A percentile compares a stretch with the other conserved stretches of the same genome.
Evolutionary conservation across 2,329 filamentous ascomycete genomes (phyloP).

Genomic region (Aspergillus brunneoviolaceus): DNA sequence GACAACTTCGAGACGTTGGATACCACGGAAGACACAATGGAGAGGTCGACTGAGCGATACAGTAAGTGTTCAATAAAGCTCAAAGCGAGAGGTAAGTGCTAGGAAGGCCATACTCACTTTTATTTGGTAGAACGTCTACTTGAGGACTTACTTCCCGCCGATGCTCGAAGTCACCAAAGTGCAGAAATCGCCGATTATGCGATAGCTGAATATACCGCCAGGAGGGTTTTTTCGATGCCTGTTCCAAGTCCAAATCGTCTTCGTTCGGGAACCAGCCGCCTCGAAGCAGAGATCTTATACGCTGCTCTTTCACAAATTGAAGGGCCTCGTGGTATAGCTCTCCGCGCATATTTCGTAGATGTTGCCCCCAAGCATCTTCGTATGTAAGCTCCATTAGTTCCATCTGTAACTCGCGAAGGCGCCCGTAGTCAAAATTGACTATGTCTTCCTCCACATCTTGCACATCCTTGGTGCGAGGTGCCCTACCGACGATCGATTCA

Average conservation of each 20-base stretch:
- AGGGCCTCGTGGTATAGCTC: conserved; percentile 87
- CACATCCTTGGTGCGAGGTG: conserved; percentile 77
- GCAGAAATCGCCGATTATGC: conserved; percentile 84
- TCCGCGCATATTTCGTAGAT: conserved; percentile 85
- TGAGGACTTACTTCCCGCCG: conserved; percentile 65
- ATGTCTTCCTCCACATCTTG: conserved; percentile 87
- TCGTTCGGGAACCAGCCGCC: conserved; percentile 79
- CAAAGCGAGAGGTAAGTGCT: background rate
- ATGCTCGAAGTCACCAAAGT: conserved; percentile 80
- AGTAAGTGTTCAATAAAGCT: conserved; percentile 5
- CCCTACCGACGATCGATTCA: conserved; percentile 83
- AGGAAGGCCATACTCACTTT: conserved; percentile 51
- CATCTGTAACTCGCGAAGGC: conserved; percentile 86
- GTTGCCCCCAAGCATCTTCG: conserved; percentile 90
- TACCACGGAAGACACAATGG: conserved; percentile 85
- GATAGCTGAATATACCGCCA: conserved; percentile 88
- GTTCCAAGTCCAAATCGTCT: conserved; percentile 53
- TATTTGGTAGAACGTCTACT: conserved; percentile 72
- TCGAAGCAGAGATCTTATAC: conserved; percentile 81
- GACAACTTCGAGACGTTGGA: conserved; percentile 79
- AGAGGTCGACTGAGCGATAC: conserved; percentile 65
- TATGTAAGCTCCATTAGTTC: conserved; percentile 86
- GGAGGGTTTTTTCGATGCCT: conserved; percentile 42
- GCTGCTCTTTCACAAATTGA: conserved; percentile 96
- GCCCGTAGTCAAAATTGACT: conserved; percentile 74